A percentile compares a stretch with the other conserved stretches of the same genome.
These are phyloP conservation scores for Talaromyces sp. DNA, from an alignment of 2,329 filamentous ascomycete genomes.

Conservation along the genomic window DNA sequence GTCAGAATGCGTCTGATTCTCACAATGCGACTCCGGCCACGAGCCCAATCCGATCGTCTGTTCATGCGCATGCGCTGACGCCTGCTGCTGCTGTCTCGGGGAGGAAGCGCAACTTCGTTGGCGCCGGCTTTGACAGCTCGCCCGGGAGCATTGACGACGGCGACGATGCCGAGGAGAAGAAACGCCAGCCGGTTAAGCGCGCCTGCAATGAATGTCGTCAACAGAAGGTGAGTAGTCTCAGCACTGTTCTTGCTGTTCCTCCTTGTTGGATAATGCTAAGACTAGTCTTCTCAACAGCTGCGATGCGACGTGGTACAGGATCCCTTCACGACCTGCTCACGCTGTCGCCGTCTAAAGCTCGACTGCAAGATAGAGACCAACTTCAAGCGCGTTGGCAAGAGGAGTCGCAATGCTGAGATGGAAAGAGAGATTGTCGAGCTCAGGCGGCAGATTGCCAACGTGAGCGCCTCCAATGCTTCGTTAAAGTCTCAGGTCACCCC, in stretches of 20 bases:
- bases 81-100: slow-evolving; percentile 16
- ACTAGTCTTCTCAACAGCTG: slow-evolving; percentile 41
- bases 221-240: slow-evolving; percentile 53
- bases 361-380: slow-evolving; percentile 64
- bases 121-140: slow-evolving; percentile 44
- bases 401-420: slow-evolving; percentile 62
- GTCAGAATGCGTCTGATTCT: slow-evolving; percentile 15
- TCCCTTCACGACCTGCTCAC: slow-evolving; percentile 57
- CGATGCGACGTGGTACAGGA: slow-evolving; percentile 64
- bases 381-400: slow-evolving; percentile 65
- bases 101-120: slow-evolving; percentile 41
- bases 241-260: background rate
- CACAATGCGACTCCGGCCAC: slow-evolving; percentile 34
- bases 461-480: slow-evolving; percentile 19
- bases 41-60: slow-evolving; percentile 20
- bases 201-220: slow-evolving; percentile 67
- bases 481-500: slow-evolving; percentile 14
- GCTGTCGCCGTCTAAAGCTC: slow-evolving; percentile 60
- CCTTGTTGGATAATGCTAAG: slow-evolving; percentile 4
- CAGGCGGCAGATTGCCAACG: slow-evolving; percentile 42
- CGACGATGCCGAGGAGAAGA: slow-evolving; percentile 38
- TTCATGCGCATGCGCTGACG: background rate
- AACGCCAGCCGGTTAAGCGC: slow-evolving; percentile 51
- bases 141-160: slow-evolving; percentile 43
- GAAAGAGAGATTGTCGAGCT: slow-evolving; percentile 53